A percentile compares a stretch with the other conserved stretches of the same genome.
These are phyloP conservation scores for Bonia amplexicaulis DNA, from an alignment of 176 grass and related monocot genomes.

Conservation along the genomic window DNA sequence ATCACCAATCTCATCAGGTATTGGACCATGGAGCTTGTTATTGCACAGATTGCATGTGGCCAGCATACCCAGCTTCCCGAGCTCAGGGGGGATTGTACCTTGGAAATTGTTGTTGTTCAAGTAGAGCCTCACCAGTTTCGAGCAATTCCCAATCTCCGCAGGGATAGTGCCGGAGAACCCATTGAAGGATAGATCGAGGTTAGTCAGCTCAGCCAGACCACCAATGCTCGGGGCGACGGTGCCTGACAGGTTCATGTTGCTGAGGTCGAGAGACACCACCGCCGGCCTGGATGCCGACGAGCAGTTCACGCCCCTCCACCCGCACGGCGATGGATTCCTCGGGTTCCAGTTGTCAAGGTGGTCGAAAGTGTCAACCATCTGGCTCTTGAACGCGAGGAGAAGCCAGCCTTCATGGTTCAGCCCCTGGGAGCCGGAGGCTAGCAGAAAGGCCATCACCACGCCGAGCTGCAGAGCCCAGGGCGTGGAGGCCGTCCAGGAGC, in stretches of 20 bases:
- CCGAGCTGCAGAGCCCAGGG: constrained; percentile 36
- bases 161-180: constrained; percentile 68
- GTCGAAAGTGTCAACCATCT: constrained; percentile 54
- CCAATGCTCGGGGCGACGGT: constrained; percentile 60
- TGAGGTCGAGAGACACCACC: constrained; percentile 65
- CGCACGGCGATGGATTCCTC: constrained; percentile 49
- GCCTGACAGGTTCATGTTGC: constrained; percentile 73
- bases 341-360: constrained; percentile 62
- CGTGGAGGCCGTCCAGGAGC: neutral
- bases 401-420: constrained; percentile 68
- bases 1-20: constrained; percentile 81
- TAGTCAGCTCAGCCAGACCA: constrained; percentile 43
- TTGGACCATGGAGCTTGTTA: constrained; percentile 63
- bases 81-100: constrained; percentile 52
- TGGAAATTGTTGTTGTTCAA: constrained; percentile 76
- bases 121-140: constrained; percentile 45
- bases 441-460: constrained; percentile 42
- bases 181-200: constrained; percentile 81
- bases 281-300: constrained; percentile 9
- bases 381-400: constrained; percentile 67
- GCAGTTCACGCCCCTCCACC: constrained; percentile 82
- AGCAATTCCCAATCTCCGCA: constrained; percentile 56
- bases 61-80: constrained; percentile 63
- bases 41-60: constrained; percentile 73
- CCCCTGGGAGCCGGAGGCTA: constrained; percentile 37